Percentiles rank a stretch among this genome's conserved stretches.
Evolutionary conservation across 2,329 filamentous ascomycete species (phyloP).

Genomic region (Aspergillus carbonarius): DNA sequence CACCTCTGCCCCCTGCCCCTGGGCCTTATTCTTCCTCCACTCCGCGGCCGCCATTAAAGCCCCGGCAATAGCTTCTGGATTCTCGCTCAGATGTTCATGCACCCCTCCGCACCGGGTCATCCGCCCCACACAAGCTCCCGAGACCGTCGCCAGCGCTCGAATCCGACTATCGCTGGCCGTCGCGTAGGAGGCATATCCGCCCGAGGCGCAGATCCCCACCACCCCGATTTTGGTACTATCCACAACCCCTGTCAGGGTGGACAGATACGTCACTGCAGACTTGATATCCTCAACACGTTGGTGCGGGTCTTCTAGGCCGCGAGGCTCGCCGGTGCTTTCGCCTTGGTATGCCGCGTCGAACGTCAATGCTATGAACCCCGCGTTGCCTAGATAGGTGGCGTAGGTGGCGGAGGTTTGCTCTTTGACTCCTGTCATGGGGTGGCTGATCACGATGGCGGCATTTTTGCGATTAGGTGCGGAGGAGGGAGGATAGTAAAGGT

Average conservation of each 20-base stretch:
- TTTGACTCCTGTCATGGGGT: constrained; percentile 32
- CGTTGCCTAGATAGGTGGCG: constrained; percentile 28
- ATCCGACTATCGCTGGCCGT: constrained; percentile 41
- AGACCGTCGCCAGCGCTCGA: constrained; percentile 38
- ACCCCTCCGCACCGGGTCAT: constrained; percentile 12
- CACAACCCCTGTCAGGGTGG: constrained; percentile 18
- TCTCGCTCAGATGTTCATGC: constrained; percentile 3
- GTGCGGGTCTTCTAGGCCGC: constrained; percentile 39
- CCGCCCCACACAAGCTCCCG: constrained; percentile 32
- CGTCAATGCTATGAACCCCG: constrained; percentile 36
- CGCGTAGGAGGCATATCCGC: constrained; percentile 36
- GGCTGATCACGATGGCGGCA: constrained; percentile 16
- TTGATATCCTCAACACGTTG: constrained; percentile 40
- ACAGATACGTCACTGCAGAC: constrained; percentile 36
- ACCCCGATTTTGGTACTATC: constrained; percentile 36
- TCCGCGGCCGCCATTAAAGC: constrained; percentile 11
- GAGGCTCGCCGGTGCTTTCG: constrained; percentile 36
- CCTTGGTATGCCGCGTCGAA: constrained; percentile 45
- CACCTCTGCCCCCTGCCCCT: background rate
- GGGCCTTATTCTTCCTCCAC: constrained; percentile 10
- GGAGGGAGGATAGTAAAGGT: background rate
- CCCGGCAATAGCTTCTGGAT: background rate
- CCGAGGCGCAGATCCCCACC: constrained; percentile 42
- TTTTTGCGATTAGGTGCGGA: background rate
- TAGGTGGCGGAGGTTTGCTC: constrained; percentile 41